Conservation (phyloP, 768 basidiomycete species). For the Lyophyllum semitale region DNA sequence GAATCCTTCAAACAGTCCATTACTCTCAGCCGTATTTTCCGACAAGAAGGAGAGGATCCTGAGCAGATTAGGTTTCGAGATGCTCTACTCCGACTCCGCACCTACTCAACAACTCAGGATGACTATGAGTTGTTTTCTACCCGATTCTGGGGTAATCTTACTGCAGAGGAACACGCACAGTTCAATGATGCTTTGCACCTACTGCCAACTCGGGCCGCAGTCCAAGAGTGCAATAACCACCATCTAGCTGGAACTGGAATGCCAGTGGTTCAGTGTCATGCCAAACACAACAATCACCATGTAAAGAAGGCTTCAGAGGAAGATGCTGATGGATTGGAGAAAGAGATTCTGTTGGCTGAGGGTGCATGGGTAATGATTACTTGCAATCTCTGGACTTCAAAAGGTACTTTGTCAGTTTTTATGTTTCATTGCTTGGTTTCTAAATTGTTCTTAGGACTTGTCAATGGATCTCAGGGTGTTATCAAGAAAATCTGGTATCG, state of each 20-base stretch:
- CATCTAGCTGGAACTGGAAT: neutral
- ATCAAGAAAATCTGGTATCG: neutral
- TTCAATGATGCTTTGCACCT: neutral
- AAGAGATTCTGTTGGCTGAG: neutral
- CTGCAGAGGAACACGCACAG: neutral
- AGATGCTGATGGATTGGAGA: neutral
- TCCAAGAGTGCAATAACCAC: neutral
- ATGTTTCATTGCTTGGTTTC: neutral
- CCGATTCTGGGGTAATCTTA: neutral
- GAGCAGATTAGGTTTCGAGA: no score
- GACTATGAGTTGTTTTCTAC: neutral
- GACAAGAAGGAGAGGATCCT: no score
- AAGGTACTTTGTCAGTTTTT: neutral
- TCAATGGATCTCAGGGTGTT: neutral
- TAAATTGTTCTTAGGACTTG: neutral
- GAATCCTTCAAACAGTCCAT: no score
- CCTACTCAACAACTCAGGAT: neutral
- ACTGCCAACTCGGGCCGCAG: neutral
- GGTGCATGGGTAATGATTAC: neutral
- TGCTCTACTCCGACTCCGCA: neutral
- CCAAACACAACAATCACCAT: slow-evolving; percentile 17
- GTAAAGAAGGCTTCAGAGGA: slow-evolving; percentile 1
- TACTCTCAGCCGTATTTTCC: neutral
- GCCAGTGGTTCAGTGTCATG: neutral
- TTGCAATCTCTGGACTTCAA: neutral